Evolutionary conservation across 306 rosid species (phyloP), one percentile per base, ranked within the genome.

Genomic region (Trifolium pratense): DNA sequence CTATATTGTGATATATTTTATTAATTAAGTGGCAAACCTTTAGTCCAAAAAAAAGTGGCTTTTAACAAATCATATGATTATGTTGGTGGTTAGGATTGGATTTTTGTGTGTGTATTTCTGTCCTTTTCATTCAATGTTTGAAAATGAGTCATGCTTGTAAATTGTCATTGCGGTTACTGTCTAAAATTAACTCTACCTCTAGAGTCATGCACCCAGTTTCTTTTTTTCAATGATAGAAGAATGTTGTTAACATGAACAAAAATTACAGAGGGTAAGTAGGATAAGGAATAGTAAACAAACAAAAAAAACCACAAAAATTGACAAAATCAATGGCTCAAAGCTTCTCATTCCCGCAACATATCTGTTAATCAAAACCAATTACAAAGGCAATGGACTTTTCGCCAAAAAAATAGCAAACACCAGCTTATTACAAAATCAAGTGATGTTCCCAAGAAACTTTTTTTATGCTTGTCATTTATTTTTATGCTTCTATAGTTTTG

Each of bases 61-160:
- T 7, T 9, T 70, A 71, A 20, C 68, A 34, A 25, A 42, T 59
- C n/a, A 5, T 52, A 23, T 84, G 61, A 52, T 60, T 58, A 32
- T 73, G 46, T 63, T 66, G 67, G 51, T 83, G 48, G 39, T 77
- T 57, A 65, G 80, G 65, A 11, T 69, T 55, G 61, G 12, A 31
- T 48, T 70, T 72, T 66, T 75, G 14, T 61, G 59, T 61, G 59
- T 75, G 52, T 49, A 32, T 55, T 52, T 73, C 21, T 23, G 32
- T 67, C 39, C 52, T 21, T 21, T 37, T 17, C 9, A 12, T 36
- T 49, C 49, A 40, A 60, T 66, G 17, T 60, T 70, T 51, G 31
- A 63, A 67, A 45, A 59, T 73, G 70, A 64, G 46, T 43, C 61
- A 52, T 55, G 61, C 26, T 58, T 60, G 76, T 25, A 39, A 45